phyloP scores from a whole-genome alignment of 2,329 filamentous ascomycete species.

The Xylaria sp. region DNA sequence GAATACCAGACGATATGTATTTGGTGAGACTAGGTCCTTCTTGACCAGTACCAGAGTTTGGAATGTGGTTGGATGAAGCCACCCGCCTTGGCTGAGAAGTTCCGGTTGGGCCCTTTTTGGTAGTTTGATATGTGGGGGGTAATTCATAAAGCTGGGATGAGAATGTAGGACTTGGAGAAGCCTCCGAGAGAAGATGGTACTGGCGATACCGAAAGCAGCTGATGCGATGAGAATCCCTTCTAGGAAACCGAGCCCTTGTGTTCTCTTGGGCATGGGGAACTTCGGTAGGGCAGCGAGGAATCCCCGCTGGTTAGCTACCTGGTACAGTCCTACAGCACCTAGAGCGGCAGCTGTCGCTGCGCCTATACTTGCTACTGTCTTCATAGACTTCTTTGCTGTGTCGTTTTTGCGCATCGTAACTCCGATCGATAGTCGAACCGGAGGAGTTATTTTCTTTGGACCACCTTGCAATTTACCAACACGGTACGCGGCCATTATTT shows the following conservation, averaged over 20 bases:
- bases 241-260: constrained; percentile 49
- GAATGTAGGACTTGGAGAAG: constrained; percentile 49
- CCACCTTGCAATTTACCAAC: constrained; percentile 53
- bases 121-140: constrained; percentile 54
- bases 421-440: constrained; percentile 40
- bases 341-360: constrained; percentile 25
- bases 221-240: constrained; percentile 53
- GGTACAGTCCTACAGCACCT: constrained; percentile 28
- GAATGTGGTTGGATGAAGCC: constrained; percentile 61
- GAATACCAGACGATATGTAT: constrained; percentile 60
- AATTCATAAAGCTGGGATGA: constrained; percentile 49
- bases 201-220: constrained; percentile 48
- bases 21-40: constrained; percentile 55
- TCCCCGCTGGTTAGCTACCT: constrained; percentile 19
- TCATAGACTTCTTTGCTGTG: constrained; percentile 11
- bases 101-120: constrained; percentile 52
- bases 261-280: constrained; percentile 14
- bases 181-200: constrained; percentile 47
- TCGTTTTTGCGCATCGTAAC: constrained; percentile 26
- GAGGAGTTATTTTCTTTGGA: constrained; percentile 37
- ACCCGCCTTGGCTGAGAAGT: constrained; percentile 55
- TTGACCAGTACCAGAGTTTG: constrained; percentile 57
- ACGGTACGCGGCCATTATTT: constrained; percentile 54
- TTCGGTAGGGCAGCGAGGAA: constrained; percentile 15
- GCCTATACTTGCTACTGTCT: constrained; percentile 17